Evolutionary conservation across 2,329 filamentous ascomycete genomes (phyloP), one percentile per base, ranked within the genome.

Genomic region (Aspergillus quadricinctus): DNA sequence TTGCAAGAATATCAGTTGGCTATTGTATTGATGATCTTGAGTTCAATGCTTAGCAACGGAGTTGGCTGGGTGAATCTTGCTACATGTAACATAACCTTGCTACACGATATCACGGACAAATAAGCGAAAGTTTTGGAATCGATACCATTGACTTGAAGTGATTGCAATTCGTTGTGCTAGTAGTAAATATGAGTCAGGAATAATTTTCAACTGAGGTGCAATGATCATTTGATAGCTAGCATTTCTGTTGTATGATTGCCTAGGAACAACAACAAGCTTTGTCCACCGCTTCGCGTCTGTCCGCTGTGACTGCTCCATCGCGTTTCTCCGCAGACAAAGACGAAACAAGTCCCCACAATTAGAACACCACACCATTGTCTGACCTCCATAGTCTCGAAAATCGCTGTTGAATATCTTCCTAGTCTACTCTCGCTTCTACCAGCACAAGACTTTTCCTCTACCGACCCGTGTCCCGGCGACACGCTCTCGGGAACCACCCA

Each of bases 401-500:
- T 37, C 6, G 3, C 31, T 17, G 14, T 8, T 6, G 1, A 17
- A 37, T 37, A 17, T 17, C 37, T 28, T 37, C 27, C 19, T 27
- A 27, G n/a, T 37, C 41, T 9, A 17, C 40, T 51, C 48, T 37
- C 37, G 48, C 31, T 43, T 59, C 52, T 52, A 53, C 53, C 48
- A 51, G 52, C 52, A 53, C 59, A 53, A 25, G 21, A 37, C 31
- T 17, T 17, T 5, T 11, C 7, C 46, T 35, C 40, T 49, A 55
- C 27, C 48, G 25, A 40, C 54, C 48, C 27, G 31, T 35, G 43
- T 37, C 52, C 49, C 53, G n/a, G 19, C 35, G 52, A 35, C 52
- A 54, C 50, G 46, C 49, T 28, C 17, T 17, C 31, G 41, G 56
- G 31, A 52, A 53, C 57, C 51, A 53, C 53, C 25, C 49, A 59